Evolutionary conservation across 2,329 filamentous ascomycete genomes (phyloP).

Genomic region (Aspergillus jensenii): DNA sequence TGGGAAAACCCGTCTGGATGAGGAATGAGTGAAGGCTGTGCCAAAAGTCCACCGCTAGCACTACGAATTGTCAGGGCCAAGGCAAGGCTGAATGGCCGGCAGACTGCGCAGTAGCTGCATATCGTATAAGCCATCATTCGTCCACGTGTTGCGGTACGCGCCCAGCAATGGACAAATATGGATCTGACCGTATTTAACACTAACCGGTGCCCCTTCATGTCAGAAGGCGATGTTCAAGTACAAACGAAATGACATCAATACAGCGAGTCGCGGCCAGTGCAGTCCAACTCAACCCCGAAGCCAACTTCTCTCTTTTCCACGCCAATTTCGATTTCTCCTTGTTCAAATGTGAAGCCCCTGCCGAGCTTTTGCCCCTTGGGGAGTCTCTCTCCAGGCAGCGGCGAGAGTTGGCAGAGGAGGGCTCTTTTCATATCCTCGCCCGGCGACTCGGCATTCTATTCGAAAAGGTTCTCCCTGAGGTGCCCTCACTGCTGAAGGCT

Average conservation of each 20-base stretch:
- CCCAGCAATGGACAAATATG: neutral
- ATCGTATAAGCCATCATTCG: no score
- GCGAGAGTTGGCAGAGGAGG: conserved; percentile 39
- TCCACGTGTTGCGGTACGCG: no score
- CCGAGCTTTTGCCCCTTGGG: conserved; percentile 37
- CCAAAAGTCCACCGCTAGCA: no score
- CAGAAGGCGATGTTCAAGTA: no score
- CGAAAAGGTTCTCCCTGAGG: conserved; percentile 30
- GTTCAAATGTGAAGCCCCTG: conserved; percentile 41
- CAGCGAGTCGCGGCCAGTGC: conserved; percentile 7
- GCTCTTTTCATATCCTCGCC: conserved; percentile 38
- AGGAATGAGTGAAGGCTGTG: no score
- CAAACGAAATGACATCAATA: neutral
- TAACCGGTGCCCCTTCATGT: no score
- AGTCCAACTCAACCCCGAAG: neutral
- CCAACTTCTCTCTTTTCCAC: conserved; percentile 19
- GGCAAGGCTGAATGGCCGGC: no score
- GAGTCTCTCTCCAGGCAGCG: conserved; percentile 29
- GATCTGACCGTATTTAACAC: no score
- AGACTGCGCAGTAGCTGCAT: no score
- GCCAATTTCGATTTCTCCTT: conserved; percentile 48
- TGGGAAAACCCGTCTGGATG: no score
- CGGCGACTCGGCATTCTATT: conserved; percentile 44
- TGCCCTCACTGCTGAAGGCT: conserved; percentile 33
- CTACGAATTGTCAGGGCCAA: no score